Evolutionary conservation across 169 alveolate genomes (phyloP), one percentile per base, ranked within the genome.

Genomic region (Babesia divergens): DNA sequence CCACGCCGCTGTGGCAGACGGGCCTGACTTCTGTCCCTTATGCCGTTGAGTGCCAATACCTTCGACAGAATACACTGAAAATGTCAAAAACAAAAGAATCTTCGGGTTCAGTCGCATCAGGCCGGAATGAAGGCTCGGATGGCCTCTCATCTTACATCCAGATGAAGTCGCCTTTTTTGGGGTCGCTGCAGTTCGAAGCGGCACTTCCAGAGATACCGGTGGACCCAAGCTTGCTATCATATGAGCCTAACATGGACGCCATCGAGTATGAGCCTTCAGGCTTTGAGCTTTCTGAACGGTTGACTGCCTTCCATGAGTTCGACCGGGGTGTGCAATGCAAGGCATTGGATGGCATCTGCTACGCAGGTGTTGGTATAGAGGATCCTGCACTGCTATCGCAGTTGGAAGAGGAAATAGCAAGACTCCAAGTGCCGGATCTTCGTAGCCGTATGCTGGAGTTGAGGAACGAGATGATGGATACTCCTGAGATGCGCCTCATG

Each of bases 141-240:
- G 31, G 50, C n/a, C 68, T 77, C n/a, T 34, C 82, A 14, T 38
- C 86, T 32, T 77, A 77, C 40, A 53, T 77, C 11, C 65, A 77
- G 32, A 69, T 67, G 80, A 77, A 77, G 51, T 77, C 86, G 24
- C 86, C 86, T 14, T 32, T 77, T 11, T 62, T 77, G 24, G 86
- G 86, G 16, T n/a, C 66, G 6, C 62, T 77, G 29, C 70, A 69
- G 35, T 77, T 77, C 52, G 86, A 77, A 43, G 82, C 62, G 14
- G 52, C 66, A 34, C 35, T 77, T 6, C 86, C 76, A n/a, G 80
- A 72, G 34, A 72, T 75, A 1, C 86, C 86, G 22, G 82, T 68
- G 20, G 86, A 77, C 43, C 69, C 76, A 7, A 43, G 42, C 35
- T 20, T 77, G 62, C 43, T 77, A 13, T 46, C 71, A 20, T 77